A percentile compares a stretch with the other conserved stretches of the same genome.
Evolutionary conservation across 2,329 filamentous ascomycete genomes (phyloP).

Genomic region (Colletotrichum destructivum): DNA sequence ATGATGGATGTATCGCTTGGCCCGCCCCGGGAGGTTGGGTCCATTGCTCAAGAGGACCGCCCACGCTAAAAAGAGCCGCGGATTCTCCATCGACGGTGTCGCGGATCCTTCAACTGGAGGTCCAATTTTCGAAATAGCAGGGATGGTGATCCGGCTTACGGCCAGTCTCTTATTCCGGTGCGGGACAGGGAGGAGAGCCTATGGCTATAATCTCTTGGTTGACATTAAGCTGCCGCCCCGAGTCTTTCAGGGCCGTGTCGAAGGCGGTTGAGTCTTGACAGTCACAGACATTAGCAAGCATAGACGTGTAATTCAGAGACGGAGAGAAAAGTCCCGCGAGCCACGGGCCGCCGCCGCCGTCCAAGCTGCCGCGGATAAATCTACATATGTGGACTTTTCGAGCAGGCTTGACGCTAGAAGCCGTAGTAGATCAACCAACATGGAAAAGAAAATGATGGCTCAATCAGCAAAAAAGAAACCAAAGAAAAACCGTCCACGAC

Average conservation of each 20-base stretch:
- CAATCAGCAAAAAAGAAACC: no score
- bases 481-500: background rate
- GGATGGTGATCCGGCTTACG: background rate
- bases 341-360: background rate
- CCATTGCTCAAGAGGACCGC: background rate
- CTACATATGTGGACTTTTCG: background rate
- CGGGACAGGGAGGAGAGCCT: no score
- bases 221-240: no score
- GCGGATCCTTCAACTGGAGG: background rate
- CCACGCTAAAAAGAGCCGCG: background rate
- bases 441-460: background rate
- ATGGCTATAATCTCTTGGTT: no score
- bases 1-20: no score
- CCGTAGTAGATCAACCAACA: background rate
- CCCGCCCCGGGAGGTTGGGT: no score
- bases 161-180: background rate
- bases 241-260: no score
- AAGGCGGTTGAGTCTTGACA: no score
- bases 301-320: no score
- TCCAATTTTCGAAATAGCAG: background rate
- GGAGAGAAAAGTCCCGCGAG: no score
- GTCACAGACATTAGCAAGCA: no score
- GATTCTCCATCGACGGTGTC: background rate
- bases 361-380: background rate
- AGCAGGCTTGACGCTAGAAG: constrained; percentile 7